phyloP scores from a whole-genome alignment of 2,329 filamentous ascomycete species.

The Xylaria sp. region DNA sequence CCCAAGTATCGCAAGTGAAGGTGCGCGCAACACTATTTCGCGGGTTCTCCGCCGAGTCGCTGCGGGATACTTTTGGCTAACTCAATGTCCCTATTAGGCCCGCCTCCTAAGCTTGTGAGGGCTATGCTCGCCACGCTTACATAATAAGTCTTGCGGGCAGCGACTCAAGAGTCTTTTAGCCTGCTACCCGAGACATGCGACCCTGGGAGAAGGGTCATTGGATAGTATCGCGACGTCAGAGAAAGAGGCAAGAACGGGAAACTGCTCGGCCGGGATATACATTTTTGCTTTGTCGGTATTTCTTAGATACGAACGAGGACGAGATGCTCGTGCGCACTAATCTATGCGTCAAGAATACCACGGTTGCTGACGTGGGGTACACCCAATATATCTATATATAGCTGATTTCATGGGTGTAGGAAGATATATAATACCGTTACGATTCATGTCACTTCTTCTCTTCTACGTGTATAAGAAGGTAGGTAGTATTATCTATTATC shows the following conservation, averaged over 20 bases:
- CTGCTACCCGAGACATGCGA: background rate
- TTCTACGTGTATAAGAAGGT: background rate
- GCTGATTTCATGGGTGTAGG: background rate
- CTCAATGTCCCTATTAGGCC: conserved; percentile 59
- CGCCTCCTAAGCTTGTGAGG: conserved; percentile 71
- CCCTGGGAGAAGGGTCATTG: background rate
- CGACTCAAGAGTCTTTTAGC: background rate
- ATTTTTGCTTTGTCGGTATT: conserved; percentile 9
- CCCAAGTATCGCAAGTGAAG: conserved; percentile 71
- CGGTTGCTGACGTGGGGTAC: background rate
- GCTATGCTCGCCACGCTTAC: conserved; percentile 79
- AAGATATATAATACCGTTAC: conserved; percentile 23
- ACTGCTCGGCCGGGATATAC: background rate
- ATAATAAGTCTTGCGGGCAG: conserved; percentile 48
- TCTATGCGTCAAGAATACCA: too few relatives aligned
- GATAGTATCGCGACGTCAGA: background rate
- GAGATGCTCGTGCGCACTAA: background rate
- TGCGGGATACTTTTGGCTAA: conserved; percentile 30
- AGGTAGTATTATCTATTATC: background rate
- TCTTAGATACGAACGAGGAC: background rate
- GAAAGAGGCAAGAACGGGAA: background rate
- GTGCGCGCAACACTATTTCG: conserved; percentile 52
- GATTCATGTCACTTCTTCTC: conserved; percentile 14
- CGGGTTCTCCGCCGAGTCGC: conserved; percentile 22
- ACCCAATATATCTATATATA: conserved; percentile 3